A percentile compares a stretch with the other conserved stretches of the same genome.
Evolutionary conservation across 2,329 filamentous ascomycete genomes (phyloP).

Genomic region (Ophiocordyceps polyrhachis-furcata): DNA sequence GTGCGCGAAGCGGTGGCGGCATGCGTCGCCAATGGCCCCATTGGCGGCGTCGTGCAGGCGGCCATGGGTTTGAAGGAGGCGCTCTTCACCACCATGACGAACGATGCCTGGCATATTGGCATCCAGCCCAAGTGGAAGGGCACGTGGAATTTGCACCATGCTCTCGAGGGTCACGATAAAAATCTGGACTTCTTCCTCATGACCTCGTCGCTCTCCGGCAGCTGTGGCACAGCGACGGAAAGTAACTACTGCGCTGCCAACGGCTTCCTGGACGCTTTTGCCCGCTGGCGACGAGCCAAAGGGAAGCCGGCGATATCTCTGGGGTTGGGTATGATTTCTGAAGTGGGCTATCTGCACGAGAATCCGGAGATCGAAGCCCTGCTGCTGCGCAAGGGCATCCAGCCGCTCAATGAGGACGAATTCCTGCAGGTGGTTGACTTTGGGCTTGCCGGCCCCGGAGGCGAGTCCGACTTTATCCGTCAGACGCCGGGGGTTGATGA

Average conservation of each 20-base stretch:
- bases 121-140: slow-evolving; percentile 9
- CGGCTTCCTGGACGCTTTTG: slow-evolving; percentile 15
- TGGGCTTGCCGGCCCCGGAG: background rate
- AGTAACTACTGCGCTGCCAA: slow-evolving; percentile 14
- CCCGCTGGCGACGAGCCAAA: slow-evolving; percentile 8
- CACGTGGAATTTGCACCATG: slow-evolving; percentile 9
- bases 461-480: background rate
- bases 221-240: slow-evolving; percentile 12
- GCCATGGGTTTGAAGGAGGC: slow-evolving; percentile 14
- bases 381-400: slow-evolving; percentile 16
- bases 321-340: slow-evolving; percentile 15
- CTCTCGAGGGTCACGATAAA: slow-evolving; percentile 1
- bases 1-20: slow-evolving; percentile 5
- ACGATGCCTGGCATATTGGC: slow-evolving; percentile 6
- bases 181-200: slow-evolving; percentile 14
- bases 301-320: slow-evolving; percentile 12
- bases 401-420: slow-evolving; percentile 14
- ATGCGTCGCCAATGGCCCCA: background rate
- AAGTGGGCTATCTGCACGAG: slow-evolving; percentile 18
- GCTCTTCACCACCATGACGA: slow-evolving; percentile 9
- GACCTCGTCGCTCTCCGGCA: slow-evolving; percentile 9
- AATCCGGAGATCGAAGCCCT: slow-evolving; percentile 16
- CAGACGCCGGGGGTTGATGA: background rate
- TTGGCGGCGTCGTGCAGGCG: slow-evolving; percentile 15
- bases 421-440: slow-evolving; percentile 11